Evolutionary conservation across 2,329 filamentous ascomycete genomes (phyloP), one percentile per base, ranked within the genome.

Genomic region (Knufia fluminis): DNA sequence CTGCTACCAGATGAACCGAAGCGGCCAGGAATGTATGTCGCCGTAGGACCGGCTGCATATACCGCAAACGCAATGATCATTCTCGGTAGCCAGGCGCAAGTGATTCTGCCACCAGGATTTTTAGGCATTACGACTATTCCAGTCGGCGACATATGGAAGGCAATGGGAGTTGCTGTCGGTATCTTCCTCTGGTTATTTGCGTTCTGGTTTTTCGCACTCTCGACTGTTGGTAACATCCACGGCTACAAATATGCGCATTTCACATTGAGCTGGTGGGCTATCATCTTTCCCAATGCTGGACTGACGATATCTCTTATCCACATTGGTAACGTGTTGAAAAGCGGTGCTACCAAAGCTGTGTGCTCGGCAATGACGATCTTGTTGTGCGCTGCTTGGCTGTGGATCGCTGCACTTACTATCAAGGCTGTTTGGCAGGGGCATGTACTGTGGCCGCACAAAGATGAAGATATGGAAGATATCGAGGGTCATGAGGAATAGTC

Each of bases 271-370:
- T 83, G 78, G 79, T 82, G 76, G 72, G 77, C 77, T 4, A 80
- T 81, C 61, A 73, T 84, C 31, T 83, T 83, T 58, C 80, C 80
- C 3, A 83, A 83, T 51, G 78, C 76, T 1, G 80, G 79, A 0
- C 75, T 83, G 43, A 77, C 75, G 1, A 66, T 83, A 35, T 74
- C 78, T 0, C 73, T 73, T 3, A 78, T 83, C 28, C 68, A 75
- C 8, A 64, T 81, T 40, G 79, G 75, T 2, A 69, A 70, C 12
- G 71, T 65, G 0, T 64, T 81, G 6, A 62, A 69, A 0, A 81
- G 76, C 56, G 54, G 66, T 0, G 75, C 68, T 0, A 65, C 82
- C 17, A 61, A 73, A 59, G 73, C 73, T 38, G 65, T 81, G 20
- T 70, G 71, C 2, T 74, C 72, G n/a, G 78, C 71, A 10, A 69